These are phyloP conservation scores for Magnaporthiopsis poae DNA, from an alignment of 2,329 filamentous ascomycete genomes.

Conservation along the genomic window DNA sequence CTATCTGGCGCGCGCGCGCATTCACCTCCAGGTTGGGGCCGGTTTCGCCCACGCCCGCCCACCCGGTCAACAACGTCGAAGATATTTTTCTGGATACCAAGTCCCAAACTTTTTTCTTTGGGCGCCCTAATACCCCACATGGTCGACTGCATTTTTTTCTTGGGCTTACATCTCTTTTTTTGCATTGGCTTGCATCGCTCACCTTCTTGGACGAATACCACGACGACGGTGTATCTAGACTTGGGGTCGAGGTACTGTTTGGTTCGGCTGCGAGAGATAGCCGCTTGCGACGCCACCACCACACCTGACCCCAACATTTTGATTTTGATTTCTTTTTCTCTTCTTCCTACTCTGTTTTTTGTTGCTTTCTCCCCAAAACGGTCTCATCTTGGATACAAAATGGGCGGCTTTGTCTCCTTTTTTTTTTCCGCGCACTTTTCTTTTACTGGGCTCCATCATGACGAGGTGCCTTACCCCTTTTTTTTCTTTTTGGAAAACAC, in stretches of 20 bases:
- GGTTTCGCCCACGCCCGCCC: background rate
- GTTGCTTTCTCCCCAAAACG: background rate
- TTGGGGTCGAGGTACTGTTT: background rate
- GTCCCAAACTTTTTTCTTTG: background rate
- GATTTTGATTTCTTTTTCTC: background rate
- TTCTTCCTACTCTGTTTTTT: background rate
- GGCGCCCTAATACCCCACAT: background rate
- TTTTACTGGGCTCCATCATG: background rate
- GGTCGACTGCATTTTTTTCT: background rate
- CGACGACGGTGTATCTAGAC: background rate
- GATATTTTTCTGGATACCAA: background rate
- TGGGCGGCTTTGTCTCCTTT: background rate
- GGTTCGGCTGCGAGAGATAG: no score
- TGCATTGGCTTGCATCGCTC: background rate
- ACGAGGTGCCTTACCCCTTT: no score
- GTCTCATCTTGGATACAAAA: background rate
- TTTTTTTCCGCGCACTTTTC: background rate
- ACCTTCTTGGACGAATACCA: background rate
- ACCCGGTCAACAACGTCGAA: background rate
- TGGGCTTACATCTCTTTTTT: background rate
- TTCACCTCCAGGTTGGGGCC: background rate
- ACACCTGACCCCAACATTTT: background rate
- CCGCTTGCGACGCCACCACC: background rate
- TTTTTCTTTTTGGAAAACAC: background rate
- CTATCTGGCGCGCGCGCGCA: background rate